Conservation (phyloP, 805 yeast genomes). For the Cyberlindnera galapagoensis region DNA sequence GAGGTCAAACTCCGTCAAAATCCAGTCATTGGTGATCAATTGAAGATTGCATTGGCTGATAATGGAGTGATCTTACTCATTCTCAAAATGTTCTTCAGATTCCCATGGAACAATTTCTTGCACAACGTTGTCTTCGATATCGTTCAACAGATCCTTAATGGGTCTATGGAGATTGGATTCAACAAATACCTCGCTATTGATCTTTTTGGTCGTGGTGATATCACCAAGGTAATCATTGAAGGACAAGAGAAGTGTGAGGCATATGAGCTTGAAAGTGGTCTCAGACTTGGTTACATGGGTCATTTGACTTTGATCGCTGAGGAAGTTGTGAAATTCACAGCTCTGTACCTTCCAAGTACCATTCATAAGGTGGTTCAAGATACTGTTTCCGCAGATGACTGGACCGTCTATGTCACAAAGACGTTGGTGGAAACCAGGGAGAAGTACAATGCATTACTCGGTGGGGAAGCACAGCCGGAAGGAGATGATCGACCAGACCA, state of each 20-base stretch:
- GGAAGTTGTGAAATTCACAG: conserved; percentile 83
- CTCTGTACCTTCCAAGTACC: conserved; percentile 21
- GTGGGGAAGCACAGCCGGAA: conserved; percentile 46
- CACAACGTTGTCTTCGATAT: conserved; percentile 97
- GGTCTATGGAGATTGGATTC: conserved; percentile 77
- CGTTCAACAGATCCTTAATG: conserved; percentile 90
- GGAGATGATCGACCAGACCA: conserved; percentile 28
- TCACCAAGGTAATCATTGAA: conserved; percentile 50
- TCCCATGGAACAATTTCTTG: conserved; percentile 96
- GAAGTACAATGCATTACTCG: conserved; percentile 88
- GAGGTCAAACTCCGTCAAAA: conserved; percentile 40
- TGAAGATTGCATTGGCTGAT: conserved; percentile 79
- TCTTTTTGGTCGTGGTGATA: conserved; percentile 56
- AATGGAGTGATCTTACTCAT: conserved; percentile 61
- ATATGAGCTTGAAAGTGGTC: conserved; percentile 51
- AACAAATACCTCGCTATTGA: conserved; percentile 73
- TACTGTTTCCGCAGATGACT: conserved; percentile 39
- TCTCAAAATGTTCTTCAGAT: conserved; percentile 68
- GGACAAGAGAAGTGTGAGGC: conserved; percentile 57
- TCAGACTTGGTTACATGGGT: conserved; percentile 94
- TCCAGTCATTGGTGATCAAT: conserved; percentile 80
- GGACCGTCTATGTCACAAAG: conserved; percentile 81
- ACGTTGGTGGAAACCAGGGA: conserved; percentile 85
- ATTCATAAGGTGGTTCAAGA: conserved; percentile 29
- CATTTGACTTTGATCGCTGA: conserved; percentile 90